These are phyloP conservation scores for Termitomyces heimii DNA, from an alignment of 768 basidiomycete genomes.

Conservation along the genomic window DNA sequence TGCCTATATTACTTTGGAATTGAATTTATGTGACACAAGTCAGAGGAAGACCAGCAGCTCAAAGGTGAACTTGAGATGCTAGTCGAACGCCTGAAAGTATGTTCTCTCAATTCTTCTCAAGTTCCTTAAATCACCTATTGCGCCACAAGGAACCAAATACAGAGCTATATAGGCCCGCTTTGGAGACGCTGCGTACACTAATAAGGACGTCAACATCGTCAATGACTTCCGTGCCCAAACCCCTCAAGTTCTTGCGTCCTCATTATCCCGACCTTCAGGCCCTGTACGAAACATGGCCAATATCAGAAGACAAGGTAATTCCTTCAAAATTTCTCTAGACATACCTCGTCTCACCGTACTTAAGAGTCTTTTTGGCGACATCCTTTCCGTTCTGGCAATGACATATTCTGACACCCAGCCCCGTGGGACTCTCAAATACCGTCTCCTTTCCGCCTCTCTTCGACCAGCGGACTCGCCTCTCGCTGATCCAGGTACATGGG, in stretches of 20 bases:
- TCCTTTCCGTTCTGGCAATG: conserved; percentile 98
- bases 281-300: conserved; percentile 76
- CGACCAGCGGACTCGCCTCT: conserved; percentile 61
- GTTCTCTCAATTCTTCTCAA: conserved; percentile 12
- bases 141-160: conserved; percentile 75
- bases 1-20: not conserved
- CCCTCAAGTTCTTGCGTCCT: conserved; percentile 94
- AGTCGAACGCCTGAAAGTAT: conserved; percentile 85
- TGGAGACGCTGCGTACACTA: conserved; percentile 89
- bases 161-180: conserved; percentile 78
- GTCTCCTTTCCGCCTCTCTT: conserved; percentile 73
- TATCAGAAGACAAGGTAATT: conserved; percentile 71
- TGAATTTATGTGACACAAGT: conserved; percentile 38
- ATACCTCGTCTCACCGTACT: not conserved
- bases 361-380: conserved; percentile 95
- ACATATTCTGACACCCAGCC: conserved; percentile 98
- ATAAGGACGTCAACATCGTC: conserved; percentile 96
- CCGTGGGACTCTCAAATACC: conserved; percentile 91
- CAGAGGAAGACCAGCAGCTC: conserved; percentile 92
- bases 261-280: conserved; percentile 84
- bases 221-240: conserved; percentile 99
- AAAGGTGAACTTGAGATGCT: conserved; percentile 96
- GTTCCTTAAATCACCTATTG: not conserved
- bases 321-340: not conserved
- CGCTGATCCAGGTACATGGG: conserved; percentile 94